Evolutionary conservation across 352 stramenopile species (phyloP).

Genomic region (Phytophthora ramorum): DNA sequence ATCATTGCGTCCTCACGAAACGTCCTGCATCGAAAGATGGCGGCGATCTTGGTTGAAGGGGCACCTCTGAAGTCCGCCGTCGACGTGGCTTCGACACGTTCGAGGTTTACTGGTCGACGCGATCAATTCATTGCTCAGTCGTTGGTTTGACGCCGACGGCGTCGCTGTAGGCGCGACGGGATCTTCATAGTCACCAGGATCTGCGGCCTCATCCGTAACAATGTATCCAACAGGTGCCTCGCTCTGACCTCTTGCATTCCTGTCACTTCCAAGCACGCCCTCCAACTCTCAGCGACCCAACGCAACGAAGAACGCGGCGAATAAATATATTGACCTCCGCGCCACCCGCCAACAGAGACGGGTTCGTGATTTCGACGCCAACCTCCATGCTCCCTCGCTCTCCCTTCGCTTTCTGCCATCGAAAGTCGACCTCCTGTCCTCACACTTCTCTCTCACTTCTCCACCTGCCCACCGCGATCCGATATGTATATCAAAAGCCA

Average conservation of each 20-base stretch:
- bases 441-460: conserved; percentile 12
- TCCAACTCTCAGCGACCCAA: conserved; percentile 2
- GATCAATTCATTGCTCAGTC: background rate
- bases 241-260: too few species aligned
- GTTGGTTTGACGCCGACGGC: conserved; percentile 17
- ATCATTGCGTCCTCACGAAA: conserved; percentile 13
- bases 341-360: conserved; percentile 12
- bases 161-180: background rate
- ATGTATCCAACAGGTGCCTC: background rate
- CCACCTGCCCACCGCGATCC: conserved; percentile 26
- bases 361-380: conserved; percentile 23
- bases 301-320: conserved; percentile 32
- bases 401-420: conserved; percentile 42
- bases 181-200: background rate
- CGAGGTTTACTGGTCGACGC: background rate
- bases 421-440: conserved; percentile 37
- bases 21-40: conserved; percentile 2
- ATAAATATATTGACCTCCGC: conserved; percentile 52
- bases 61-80: conserved; percentile 7
- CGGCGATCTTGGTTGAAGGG: conserved; percentile 9
- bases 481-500: conserved; percentile 42
- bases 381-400: conserved; percentile 14
- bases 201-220: background rate
- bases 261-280: too few species aligned
- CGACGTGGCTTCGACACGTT: conserved; percentile 17